Conservation (phyloP, 176 grass and related monocot species). For the Phragmites australis region DNA sequence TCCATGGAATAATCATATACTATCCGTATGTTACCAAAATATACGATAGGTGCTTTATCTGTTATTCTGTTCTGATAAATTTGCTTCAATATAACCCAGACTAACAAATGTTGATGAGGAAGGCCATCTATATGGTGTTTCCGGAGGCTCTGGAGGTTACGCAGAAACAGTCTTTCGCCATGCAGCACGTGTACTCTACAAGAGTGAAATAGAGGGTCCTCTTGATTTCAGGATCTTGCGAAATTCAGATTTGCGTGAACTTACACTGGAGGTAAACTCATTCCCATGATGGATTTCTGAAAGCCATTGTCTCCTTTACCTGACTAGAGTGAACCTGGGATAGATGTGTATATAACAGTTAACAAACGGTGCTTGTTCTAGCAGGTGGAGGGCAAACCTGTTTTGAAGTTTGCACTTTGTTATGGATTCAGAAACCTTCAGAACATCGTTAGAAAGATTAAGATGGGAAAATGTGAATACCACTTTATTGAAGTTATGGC, state of each 20-base stretch:
- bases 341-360: conserved; percentile 24
- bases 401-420: conserved; percentile 91
- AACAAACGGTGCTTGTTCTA: conserved; percentile 28
- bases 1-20: background rate
- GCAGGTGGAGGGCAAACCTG: conserved; percentile 80
- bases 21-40: background rate
- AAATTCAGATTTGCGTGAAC: conserved; percentile 89
- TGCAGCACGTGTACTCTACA: conserved; percentile 71
- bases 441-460: conserved; percentile 93
- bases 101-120: conserved; percentile 86
- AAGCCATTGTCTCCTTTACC: background rate
- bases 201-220: conserved; percentile 61
- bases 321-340: background rate
- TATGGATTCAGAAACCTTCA: conserved; percentile 98
- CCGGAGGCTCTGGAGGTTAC: conserved; percentile 93
- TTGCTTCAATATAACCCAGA: conserved; percentile 45
- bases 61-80: background rate
- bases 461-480: conserved; percentile 93
- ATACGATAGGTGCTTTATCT: background rate
- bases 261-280: conserved; percentile 68
- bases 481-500: conserved; percentile 99
- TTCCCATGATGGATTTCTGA: background rate
- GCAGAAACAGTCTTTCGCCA: conserved; percentile 85
- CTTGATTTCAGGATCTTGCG: conserved; percentile 71
- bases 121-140: conserved; percentile 82